These are phyloP conservation scores for Termitomyces sp. DNA, from an alignment of 1,284 basidiomycete species.

Conservation along the genomic window DNA sequence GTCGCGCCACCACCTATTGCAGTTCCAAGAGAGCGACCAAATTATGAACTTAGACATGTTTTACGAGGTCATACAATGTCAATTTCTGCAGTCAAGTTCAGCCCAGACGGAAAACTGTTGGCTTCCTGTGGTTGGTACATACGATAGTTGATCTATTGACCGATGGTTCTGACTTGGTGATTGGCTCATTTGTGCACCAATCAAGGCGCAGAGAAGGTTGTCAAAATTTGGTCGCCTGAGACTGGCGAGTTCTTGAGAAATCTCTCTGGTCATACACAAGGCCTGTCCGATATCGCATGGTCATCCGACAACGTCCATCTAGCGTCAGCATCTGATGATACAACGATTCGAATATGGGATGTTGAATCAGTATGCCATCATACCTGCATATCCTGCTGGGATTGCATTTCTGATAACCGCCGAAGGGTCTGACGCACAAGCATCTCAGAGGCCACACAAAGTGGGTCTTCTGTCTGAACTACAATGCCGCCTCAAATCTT, in stretches of 20 bases:
- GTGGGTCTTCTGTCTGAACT: slow-evolving; percentile 89
- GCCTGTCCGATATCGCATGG: slow-evolving; percentile 86
- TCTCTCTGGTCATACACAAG: slow-evolving; percentile 70
- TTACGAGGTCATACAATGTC: slow-evolving; percentile 71
- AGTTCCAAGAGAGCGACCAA: slow-evolving; percentile 50
- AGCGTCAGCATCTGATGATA: slow-evolving; percentile 89
- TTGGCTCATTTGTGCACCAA: not conserved
- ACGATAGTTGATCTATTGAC: slow-evolving; percentile 5
- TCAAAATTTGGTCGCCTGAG: slow-evolving; percentile 78
- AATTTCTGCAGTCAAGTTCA: slow-evolving; percentile 80
- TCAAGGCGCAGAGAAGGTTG: slow-evolving; percentile 66
- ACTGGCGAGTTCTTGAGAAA: slow-evolving; percentile 75
- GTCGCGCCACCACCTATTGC: slow-evolving; percentile 28
- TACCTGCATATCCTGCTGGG: slow-evolving; percentile 1
- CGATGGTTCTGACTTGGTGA: slow-evolving; percentile 12
- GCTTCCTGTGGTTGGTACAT: slow-evolving; percentile 63
- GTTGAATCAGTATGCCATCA: slow-evolving; percentile 61
- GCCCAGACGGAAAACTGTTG: slow-evolving; percentile 74
- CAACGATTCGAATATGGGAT: slow-evolving; percentile 81
- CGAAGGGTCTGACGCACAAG: slow-evolving; percentile 63
- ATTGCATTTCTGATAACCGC: slow-evolving; percentile 8
- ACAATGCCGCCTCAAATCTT: slow-evolving; percentile 81
- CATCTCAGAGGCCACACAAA: slow-evolving; percentile 78
- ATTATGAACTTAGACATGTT: slow-evolving; percentile 63
- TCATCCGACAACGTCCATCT: slow-evolving; percentile 78